Evolutionary conservation across 306 rosid genomes (phyloP).

Genomic region (Cercis canadensis): DNA sequence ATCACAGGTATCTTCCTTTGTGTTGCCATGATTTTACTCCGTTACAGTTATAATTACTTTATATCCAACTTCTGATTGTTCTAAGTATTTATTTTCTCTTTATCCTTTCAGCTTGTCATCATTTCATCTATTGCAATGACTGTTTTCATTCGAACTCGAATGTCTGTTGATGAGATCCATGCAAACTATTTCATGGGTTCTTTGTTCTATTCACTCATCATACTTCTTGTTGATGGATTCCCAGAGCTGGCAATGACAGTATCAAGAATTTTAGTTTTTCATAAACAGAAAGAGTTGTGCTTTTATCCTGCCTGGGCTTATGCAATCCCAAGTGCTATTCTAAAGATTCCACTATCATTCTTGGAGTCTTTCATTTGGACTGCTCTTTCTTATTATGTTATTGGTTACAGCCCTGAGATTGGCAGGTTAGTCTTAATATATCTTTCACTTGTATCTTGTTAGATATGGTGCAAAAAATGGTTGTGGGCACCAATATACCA

Average conservation of each 20-base stretch:
- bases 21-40: background rate
- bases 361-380: constrained; percentile 69
- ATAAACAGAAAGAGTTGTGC: constrained; percentile 63
- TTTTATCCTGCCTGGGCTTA: constrained; percentile 68
- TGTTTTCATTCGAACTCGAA: constrained; percentile 56
- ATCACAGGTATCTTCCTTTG: constrained; percentile 50
- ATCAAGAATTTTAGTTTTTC: constrained; percentile 56
- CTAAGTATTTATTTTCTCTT: constrained; percentile 15
- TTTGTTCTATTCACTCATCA: constrained; percentile 56
- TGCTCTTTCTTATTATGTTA: constrained; percentile 55
- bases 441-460: background rate
- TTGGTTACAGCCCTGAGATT: constrained; percentile 67
- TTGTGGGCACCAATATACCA: no score
- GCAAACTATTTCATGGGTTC: constrained; percentile 57
- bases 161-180: constrained; percentile 47
- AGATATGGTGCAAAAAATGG: no score
- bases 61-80: no score
- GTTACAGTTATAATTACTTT: background rate
- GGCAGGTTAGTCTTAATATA: constrained; percentile 45
- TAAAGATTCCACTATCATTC: constrained; percentile 59
- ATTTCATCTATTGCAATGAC: constrained; percentile 59
- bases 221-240: constrained; percentile 47
- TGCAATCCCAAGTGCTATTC: constrained; percentile 56
- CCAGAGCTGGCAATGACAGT: constrained; percentile 59
- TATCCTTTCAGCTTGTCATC: constrained; percentile 53